Evolutionary conservation across 805 yeast genomes (phyloP).

Genomic region (Saccharomycopsis selenospora): DNA sequence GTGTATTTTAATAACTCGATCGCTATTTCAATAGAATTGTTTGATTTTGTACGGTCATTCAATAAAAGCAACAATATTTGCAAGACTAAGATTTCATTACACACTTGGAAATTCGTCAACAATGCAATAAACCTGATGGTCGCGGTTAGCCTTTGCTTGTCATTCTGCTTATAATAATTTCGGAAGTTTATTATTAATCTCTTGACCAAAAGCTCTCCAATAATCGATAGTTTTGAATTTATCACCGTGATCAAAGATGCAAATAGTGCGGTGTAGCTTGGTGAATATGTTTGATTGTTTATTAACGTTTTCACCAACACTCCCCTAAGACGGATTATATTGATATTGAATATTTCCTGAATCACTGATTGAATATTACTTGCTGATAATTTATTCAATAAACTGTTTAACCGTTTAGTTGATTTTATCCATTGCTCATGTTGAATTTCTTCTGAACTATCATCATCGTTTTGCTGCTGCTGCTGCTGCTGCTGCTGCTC

Average conservation of each 20-base stretch:
- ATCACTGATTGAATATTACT: slow-evolving; percentile 43
- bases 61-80: slow-evolving; percentile 45
- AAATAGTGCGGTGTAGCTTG: slow-evolving; percentile 39
- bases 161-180: slow-evolving; percentile 40
- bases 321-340: slow-evolving; percentile 57
- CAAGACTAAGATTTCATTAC: slow-evolving; percentile 45
- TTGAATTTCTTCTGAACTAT: slow-evolving; percentile 39
- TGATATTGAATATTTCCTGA: slow-evolving; percentile 45
- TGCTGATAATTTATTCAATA: slow-evolving; percentile 39
- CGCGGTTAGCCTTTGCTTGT: slow-evolving; percentile 37
- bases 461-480: slow-evolving; percentile 16
- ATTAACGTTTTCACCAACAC: slow-evolving; percentile 50
- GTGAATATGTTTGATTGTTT: slow-evolving; percentile 41
- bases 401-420: slow-evolving; percentile 39
- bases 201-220: slow-evolving; percentile 51
- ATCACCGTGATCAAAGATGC: slow-evolving; percentile 53
- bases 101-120: slow-evolving; percentile 55
- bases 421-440: slow-evolving; percentile 49
- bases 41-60: slow-evolving; percentile 37
- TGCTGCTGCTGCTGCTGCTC: slow-evolving; percentile 18
- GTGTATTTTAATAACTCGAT: slow-evolving; percentile 40
- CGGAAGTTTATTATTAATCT: slow-evolving; percentile 56
- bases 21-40: slow-evolving; percentile 50
- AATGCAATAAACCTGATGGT: slow-evolving; percentile 49
- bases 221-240: slow-evolving; percentile 59